Conservation (phyloP, 2,329 filamentous ascomycete genomes). For the Dothistroma pini region DNA sequence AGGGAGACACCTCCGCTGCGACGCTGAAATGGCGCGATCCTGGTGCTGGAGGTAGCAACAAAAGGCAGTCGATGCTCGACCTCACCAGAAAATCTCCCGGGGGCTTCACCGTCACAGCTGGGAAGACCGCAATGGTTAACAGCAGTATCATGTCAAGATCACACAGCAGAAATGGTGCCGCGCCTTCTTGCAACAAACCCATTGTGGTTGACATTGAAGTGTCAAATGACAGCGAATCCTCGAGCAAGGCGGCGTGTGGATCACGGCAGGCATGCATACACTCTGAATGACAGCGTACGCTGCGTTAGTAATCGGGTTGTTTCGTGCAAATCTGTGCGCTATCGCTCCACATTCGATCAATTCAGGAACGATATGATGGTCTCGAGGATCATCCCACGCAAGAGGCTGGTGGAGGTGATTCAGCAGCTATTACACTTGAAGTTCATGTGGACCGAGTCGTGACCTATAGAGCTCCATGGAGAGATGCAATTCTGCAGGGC, state of each 20-base stretch:
- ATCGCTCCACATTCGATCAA: background rate
- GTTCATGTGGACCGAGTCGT: background rate
- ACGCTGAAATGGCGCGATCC: constrained; percentile 60
- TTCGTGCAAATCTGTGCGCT: background rate
- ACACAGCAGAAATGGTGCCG: constrained; percentile 41
- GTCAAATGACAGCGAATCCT: constrained; percentile 36
- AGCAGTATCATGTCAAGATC: constrained; percentile 68
- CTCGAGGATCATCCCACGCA: background rate
- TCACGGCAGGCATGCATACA: background rate
- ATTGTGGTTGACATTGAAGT: constrained; percentile 80
- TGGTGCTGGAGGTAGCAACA: constrained; percentile 44
- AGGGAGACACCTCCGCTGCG: background rate
- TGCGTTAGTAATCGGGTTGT: background rate
- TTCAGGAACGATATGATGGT: background rate
- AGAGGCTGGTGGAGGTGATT: background rate
- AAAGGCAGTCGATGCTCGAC: constrained; percentile 62
- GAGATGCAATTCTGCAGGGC: background rate
- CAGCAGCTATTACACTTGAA: background rate
- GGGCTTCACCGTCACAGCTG: constrained; percentile 36
- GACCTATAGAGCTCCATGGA: background rate
- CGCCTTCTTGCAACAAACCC: constrained; percentile 69
- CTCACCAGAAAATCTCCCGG: constrained; percentile 47
- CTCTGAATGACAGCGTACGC: background rate
- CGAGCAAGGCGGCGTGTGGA: background rate
- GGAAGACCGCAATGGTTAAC: constrained; percentile 76